Evolutionary conservation across 371 early-diverging fungal genomes (phyloP).

Genomic region (Mortierella sp.): DNA sequence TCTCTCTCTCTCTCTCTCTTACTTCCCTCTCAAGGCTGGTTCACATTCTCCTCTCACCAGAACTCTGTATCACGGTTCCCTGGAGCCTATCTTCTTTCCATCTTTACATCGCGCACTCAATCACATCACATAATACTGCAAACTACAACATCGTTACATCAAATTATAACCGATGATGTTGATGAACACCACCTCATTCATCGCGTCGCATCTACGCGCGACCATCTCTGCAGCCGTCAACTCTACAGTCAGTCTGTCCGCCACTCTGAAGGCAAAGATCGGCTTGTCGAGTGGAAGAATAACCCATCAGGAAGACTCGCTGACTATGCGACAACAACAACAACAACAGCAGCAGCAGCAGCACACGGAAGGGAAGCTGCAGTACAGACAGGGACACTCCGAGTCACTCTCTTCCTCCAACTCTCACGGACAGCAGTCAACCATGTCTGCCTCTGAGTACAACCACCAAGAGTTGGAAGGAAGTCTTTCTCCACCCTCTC

Average conservation of each 20-base stretch:
- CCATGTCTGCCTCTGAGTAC: slow-evolving; percentile 10
- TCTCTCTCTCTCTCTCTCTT: slow-evolving; percentile 1
- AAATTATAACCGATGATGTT: slow-evolving; percentile 23
- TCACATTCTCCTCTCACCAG: background rate
- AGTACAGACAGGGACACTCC: background rate
- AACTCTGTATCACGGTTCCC: slow-evolving; percentile 6
- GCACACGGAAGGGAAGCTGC: background rate
- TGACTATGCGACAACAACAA: background rate
- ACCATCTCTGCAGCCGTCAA: slow-evolving; percentile 45
- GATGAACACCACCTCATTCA: slow-evolving; percentile 54
- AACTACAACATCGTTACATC: background rate
- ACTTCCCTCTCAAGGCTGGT: slow-evolving; percentile 10
- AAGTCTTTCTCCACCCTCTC: slow-evolving; percentile 11
- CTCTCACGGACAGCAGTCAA: background rate
- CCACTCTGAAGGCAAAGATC: slow-evolving; percentile 36
- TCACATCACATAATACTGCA: background rate
- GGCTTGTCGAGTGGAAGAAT: slow-evolving; percentile 10
- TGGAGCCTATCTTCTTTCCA: background rate
- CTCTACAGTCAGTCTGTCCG: slow-evolving; percentile 27
- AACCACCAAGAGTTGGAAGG: slow-evolving; percentile 26
- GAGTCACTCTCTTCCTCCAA: background rate
- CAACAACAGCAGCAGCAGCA: background rate
- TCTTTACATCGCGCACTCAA: background rate
- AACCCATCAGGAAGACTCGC: background rate
- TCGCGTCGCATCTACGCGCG: slow-evolving; percentile 43